These are phyloP conservation scores for Mimosa bimucronata DNA, from an alignment of 306 rosid species.

Conservation along the genomic window DNA sequence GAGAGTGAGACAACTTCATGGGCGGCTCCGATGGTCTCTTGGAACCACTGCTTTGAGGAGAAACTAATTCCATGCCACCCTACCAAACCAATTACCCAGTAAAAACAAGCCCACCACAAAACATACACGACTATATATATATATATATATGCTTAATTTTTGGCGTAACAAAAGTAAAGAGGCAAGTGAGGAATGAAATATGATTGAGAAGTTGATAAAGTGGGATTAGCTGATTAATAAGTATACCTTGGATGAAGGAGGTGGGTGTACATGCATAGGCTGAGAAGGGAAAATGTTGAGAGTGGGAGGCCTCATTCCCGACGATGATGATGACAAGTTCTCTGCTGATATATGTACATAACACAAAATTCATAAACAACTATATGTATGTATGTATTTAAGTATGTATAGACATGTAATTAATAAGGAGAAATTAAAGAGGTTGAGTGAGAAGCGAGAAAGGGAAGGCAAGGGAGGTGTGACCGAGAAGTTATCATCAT, in stretches of 20 bases:
- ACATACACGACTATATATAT: not conserved
- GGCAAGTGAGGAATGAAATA: not conserved
- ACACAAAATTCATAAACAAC: conserved; percentile 31
- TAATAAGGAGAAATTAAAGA: not conserved
- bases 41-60: conserved; percentile 61
- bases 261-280: conserved; percentile 94
- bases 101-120: conserved; percentile 12
- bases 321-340: conserved; percentile 46
- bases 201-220: not conserved
- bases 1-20: conserved; percentile 71
- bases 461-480: conserved; percentile 26
- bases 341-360: conserved; percentile 45
- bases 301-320: conserved; percentile 94
- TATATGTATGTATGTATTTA: not conserved
- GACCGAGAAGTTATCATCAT: conserved; percentile 39
- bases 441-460: conserved; percentile 7
- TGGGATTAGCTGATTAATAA: not conserved
- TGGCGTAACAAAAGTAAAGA: not conserved
- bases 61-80: conserved; percentile 60
- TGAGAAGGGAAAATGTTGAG: conserved; percentile 95
- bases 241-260: conserved; percentile 64
- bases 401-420: not conserved
- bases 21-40: conserved; percentile 72
- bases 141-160: not conserved
- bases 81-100: conserved; percentile 9